These are phyloP conservation scores for Mycena crocata DNA, from an alignment of 768 basidiomycete species.

Conservation along the genomic window DNA sequence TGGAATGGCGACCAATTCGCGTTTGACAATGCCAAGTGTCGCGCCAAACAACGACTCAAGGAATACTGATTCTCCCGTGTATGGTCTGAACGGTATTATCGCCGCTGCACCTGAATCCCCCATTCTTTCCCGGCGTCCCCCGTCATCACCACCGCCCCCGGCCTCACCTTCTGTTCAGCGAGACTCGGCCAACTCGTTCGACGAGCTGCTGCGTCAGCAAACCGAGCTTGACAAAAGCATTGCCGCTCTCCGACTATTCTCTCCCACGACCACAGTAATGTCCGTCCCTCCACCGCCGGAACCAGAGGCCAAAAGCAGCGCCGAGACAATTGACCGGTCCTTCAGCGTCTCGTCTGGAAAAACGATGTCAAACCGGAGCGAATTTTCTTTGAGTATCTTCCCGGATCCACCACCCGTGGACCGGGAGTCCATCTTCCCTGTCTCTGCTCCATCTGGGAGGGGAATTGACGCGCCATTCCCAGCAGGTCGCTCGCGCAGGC, in stretches of 20 bases:
- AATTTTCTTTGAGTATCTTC: conserved; percentile 80
- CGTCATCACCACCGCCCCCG: conserved; percentile 21
- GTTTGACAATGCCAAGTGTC: conserved; percentile 28
- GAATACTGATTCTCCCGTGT: conserved; percentile 55
- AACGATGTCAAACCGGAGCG: conserved; percentile 54
- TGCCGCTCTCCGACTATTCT: conserved; percentile 63
- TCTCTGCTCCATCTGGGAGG: not conserved
- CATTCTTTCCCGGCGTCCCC: conserved; percentile 20
- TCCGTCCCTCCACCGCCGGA: conserved; percentile 19
- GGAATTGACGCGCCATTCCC: conserved; percentile 9
- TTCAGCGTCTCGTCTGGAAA: conserved; percentile 32
- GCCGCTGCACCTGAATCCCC: conserved; percentile 30
- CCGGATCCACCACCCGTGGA: conserved; percentile 66
- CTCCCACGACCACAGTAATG: conserved; percentile 35
- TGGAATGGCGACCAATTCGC: conserved; percentile 35
- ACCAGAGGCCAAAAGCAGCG: not conserved
- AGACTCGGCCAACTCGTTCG: conserved; percentile 53
- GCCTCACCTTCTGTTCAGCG: conserved; percentile 30
- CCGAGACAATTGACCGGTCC: not conserved
- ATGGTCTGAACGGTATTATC: conserved; percentile 56
- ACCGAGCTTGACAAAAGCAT: conserved; percentile 74
- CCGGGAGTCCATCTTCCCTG: conserved; percentile 11
- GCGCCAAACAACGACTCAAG: conserved; percentile 6
- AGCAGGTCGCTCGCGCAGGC: conserved; percentile 7
- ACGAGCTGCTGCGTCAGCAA: conserved; percentile 69